Conservation (phyloP, 1,139 yeast species). For the Keqinozyma sinolaborantium region DNA sequence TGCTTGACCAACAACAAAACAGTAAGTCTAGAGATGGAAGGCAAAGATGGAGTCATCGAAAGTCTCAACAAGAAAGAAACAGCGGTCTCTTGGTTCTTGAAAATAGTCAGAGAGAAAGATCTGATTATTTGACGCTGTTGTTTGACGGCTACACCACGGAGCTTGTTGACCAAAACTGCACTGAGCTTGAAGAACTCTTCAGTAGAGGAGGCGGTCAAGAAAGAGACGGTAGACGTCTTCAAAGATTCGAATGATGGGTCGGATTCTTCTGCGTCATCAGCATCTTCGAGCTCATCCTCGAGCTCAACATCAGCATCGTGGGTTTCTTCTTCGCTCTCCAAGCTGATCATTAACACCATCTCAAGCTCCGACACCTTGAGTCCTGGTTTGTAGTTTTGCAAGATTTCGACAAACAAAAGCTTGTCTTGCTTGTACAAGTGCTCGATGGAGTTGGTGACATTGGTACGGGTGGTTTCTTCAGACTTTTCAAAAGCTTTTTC, state of each 20-base stretch:
- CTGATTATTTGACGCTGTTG: not conserved
- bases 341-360: constrained; percentile 62
- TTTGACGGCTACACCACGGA: constrained; percentile 14
- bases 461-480: constrained; percentile 22
- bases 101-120: constrained; percentile 10
- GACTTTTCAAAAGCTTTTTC: constrained; percentile 14
- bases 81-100: constrained; percentile 30
- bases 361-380: constrained; percentile 57
- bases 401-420: constrained; percentile 34
- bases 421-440: constrained; percentile 36
- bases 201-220: constrained; percentile 32
- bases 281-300: constrained; percentile 6
- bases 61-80: constrained; percentile 59
- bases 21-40: constrained; percentile 49
- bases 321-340: constrained; percentile 23
- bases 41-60: constrained; percentile 53
- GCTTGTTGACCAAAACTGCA: constrained; percentile 32
- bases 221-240: constrained; percentile 26
- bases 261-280: constrained; percentile 6
- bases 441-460: constrained; percentile 43
- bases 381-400: constrained; percentile 24
- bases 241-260: constrained; percentile 3
- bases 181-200: constrained; percentile 42
- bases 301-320: constrained; percentile 19
- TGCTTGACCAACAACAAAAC: constrained; percentile 39